phyloP scores from a whole-genome alignment of 176 grass and related monocot species.

The Thinopyrum elongatum region DNA sequence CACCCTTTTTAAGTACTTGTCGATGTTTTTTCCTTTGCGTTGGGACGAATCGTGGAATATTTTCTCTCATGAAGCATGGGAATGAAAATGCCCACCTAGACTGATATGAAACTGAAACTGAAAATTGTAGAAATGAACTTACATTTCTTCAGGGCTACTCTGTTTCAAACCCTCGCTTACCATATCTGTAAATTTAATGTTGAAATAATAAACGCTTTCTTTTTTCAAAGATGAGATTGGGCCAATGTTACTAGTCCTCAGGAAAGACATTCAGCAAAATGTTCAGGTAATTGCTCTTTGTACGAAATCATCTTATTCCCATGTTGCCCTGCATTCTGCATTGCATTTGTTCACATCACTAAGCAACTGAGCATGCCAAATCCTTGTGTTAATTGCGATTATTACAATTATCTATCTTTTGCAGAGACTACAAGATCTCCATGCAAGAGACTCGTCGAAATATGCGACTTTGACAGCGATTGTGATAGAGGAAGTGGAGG shows the following conservation, averaged over 20 bases:
- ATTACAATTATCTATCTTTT: not conserved
- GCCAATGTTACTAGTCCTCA: slow-evolving; percentile 71
- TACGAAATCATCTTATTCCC: not conserved
- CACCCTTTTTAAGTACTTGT: not conserved
- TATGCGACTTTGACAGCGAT: slow-evolving; percentile 55
- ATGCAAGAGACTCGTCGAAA: slow-evolving; percentile 46
- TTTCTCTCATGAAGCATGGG: not conserved
- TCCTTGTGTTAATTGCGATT: not conserved
- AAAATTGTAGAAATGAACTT: not conserved
- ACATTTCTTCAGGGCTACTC: not conserved
- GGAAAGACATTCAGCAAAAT: slow-evolving; percentile 76
- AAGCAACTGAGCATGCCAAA: not conserved
- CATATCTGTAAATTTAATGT: not conserved
- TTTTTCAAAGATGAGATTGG: slow-evolving; percentile 75
- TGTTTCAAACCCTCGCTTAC: not conserved
- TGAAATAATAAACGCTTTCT: slow-evolving; percentile 15
- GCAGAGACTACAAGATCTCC: slow-evolving; percentile 68
- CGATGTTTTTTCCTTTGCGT: not conserved
- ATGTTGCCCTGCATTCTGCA: not conserved
- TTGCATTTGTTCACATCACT: not conserved
- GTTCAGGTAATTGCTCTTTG: slow-evolving; percentile 55
- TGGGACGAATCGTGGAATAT: not conserved
- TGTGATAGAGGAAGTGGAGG: slow-evolving; percentile 51
- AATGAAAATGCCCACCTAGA: not conserved
- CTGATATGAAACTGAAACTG: not conserved